These are phyloP conservation scores for Casuarina equisetifolia DNA, from an alignment of 306 rosid genomes.

Conservation along the genomic window DNA sequence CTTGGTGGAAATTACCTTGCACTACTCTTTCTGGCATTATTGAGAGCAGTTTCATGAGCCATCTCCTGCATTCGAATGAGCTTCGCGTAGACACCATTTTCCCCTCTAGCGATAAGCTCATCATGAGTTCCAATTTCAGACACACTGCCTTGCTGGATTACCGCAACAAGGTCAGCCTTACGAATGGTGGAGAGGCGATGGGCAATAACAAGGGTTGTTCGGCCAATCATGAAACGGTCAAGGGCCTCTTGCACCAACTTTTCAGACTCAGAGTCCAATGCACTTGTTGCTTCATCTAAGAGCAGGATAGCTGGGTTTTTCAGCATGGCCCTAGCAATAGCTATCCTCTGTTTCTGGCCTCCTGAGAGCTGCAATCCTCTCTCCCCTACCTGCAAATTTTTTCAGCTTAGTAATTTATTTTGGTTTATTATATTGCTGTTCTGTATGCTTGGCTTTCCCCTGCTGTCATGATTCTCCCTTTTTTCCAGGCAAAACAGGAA, in stretches of 20 bases:
- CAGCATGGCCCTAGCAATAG: constrained; percentile 98
- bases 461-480: background rate
- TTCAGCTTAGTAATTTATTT: background rate
- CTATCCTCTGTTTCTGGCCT: constrained; percentile 98
- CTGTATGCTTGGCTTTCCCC: background rate
- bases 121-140: constrained; percentile 95
- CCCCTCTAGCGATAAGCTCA: constrained; percentile 83
- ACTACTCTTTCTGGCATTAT: constrained; percentile 94
- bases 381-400: constrained; percentile 91
- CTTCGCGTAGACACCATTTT: constrained; percentile 90
- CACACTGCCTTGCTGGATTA: constrained; percentile 80
- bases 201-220: constrained; percentile 89
- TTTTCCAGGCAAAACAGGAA: background rate
- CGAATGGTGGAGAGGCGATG: constrained; percentile 94
- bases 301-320: constrained; percentile 96
- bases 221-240: constrained; percentile 95
- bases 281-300: constrained; percentile 97
- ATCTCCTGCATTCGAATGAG: constrained; percentile 88
- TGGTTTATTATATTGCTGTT: background rate
- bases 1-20: constrained; percentile 64
- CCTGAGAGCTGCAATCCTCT: constrained; percentile 97
- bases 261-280: constrained; percentile 95
- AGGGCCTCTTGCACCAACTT: constrained; percentile 98
- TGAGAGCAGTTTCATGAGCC: constrained; percentile 91
- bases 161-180: constrained; percentile 90